Evolutionary conservation across 1,284 basidiomycete genomes (phyloP), one percentile per base, ranked within the genome.

Genomic region (Schizophyllum amplum): DNA sequence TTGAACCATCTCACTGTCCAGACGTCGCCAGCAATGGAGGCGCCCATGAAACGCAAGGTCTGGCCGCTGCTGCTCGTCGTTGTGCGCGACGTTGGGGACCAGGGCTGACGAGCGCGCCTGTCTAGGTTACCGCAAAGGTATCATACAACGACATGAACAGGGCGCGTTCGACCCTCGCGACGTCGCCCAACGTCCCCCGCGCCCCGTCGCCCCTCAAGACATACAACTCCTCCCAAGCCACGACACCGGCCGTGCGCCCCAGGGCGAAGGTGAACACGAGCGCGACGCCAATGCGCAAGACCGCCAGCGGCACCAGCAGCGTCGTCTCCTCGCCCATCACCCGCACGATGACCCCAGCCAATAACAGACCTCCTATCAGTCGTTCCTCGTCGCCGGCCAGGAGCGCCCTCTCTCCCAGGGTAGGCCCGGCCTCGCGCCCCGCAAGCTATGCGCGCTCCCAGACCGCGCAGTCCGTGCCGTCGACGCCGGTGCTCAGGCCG

Each of bases 191-290:
- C 52, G 51, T 59, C 42, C 70, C 71, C 47, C 72, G 81, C 47
- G 78, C 81, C 4, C 64, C 68, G 17, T 83, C 82, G 4, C 85
- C 86, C 24, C 67, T 72, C 57, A 85, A 84, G 59, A 69, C 71
- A 2, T 63, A 71, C 47, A 61, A 67, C 1, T 63, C 71, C 21
- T 70, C 72, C 20, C 64, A 71, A 27, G 70, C 75, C 4, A 67
- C 71, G 11, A 55, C 66, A 26, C 57, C 64, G 17, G 60, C 60
- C 2, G 70, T 77, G 46, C 72, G 79, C 57, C 81, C 81, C 6
- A 84, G 75, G 64, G 83, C 82, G 53, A 87, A 83, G 67, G 74
- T 87, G 26, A 86, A 81, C 63, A 76, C 71, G 59, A 79, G 73
- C 62, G 82, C 81, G 51, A 76, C 73, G 1, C 55, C 61, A 2